Base-by-base conservation (phyloP, 1,284 basidiomycete species). In the Ustilago lituana region DNA sequence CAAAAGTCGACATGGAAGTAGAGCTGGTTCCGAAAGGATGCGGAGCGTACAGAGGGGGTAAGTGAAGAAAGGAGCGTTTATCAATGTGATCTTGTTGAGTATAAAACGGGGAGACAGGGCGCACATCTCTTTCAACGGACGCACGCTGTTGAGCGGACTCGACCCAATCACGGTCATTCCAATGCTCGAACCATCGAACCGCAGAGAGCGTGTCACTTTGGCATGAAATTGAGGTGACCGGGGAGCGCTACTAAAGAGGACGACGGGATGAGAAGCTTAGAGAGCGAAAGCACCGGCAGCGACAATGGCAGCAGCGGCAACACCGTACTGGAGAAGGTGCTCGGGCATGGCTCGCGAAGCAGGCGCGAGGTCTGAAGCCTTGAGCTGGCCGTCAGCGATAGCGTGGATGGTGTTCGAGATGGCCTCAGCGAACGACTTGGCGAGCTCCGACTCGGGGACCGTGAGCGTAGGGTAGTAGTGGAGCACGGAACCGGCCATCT, bases 381-480 rank as follows among this genome's bases (percentile, higher is more conserved):
- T 37, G 44, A 67, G 62, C 53, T 57, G 45, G 55, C 56, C 53
- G 22, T 73, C 46, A 32, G 54, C 54, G 11, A 62, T 45, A 24
- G 66, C 71, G 44, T 64, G 38, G 54, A 76, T 74, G 53, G 61
- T 68, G 41, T 36, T 31, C 22, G 63, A 52, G 55, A 76, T 62
- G 57, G 64, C 68, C 29, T 43, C 27, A 39, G 58, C 64, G 53
- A 76, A 74, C 26, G 59, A 39, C 38, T 31, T 26, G 15, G 39
- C 29, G 27, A 79, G 52, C 5, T 47, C 61, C 8, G 50, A 38
- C 43, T 57, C 24, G 26, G 74, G 58, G 17, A 47, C 51, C 36
- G 72, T 76, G 45, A 76, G 70, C 7, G 76, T 77, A n/a, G 77
- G 77, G 70, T 79, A 79, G 74, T 74, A 75, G 43, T 76, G 40